phyloP scores from a whole-genome alignment of 148 eudicot species.

The Rhododendron kiyosumense region DNA sequence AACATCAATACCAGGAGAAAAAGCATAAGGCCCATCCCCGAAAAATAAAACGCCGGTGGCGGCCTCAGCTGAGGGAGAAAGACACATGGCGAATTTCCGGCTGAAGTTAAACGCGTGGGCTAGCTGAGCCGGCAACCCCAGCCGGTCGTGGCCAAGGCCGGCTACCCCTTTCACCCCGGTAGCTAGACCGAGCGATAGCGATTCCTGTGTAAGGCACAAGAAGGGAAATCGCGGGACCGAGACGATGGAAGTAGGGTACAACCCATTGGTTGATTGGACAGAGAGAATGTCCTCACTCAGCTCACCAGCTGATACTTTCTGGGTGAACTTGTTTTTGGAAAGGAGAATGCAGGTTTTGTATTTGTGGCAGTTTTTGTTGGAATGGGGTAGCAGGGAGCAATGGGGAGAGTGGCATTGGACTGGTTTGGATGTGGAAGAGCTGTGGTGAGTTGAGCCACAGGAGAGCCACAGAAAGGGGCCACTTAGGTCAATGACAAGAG shows the following conservation, averaged over 20 bases:
- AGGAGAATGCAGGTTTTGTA: conserved; percentile 9
- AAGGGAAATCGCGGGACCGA: conserved; percentile 12
- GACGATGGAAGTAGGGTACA: not conserved
- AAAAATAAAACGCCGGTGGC: conserved; percentile 7
- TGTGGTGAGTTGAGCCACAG: conserved; percentile 6
- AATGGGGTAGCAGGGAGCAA: conserved; percentile 4
- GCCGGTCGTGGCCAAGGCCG: conserved; percentile 9
- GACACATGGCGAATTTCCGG: conserved; percentile 13
- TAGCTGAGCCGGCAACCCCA: conserved; percentile 8
- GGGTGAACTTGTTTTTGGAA: conserved; percentile 13
- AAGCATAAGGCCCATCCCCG: conserved; percentile 14
- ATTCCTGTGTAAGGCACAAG: not conserved
- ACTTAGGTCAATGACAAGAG: conserved; percentile 3
- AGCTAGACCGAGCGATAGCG: not conserved
- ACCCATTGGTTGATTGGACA: conserved; percentile 9
- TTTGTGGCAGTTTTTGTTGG: not conserved
- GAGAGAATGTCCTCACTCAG: not conserved
- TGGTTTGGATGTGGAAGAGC: conserved; percentile 3
- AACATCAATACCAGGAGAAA: conserved; percentile 13
- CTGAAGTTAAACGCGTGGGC: not conserved
- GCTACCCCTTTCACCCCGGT: not conserved
- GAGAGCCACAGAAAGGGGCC: conserved; percentile 16
- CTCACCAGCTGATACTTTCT: not conserved
- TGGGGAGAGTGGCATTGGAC: conserved; percentile 4
- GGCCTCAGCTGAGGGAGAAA: not conserved